Base-by-base conservation (phyloP, 2,329 filamentous ascomycete species). In the Furcasterigmium furcatum region DNA sequence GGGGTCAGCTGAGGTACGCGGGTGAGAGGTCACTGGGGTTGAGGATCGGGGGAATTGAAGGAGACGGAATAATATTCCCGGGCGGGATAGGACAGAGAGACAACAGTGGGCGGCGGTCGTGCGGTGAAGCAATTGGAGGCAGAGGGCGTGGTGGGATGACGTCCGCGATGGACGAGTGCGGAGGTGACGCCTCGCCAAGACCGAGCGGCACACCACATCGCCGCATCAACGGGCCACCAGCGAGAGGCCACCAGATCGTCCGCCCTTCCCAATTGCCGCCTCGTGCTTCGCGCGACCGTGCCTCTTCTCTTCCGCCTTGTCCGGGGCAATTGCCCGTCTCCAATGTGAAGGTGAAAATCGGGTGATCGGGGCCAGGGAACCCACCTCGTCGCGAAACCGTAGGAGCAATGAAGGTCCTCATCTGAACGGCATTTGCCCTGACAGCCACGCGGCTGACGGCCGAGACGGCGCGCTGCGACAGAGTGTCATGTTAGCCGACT, bases 361-460 rank as follows among this genome's bases (percentile, higher is more conserved):
- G 30, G 12, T 14, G 10, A 9, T 34, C n/a, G 30, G 30, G 30
- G 4, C n/a, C n/a, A 16, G n/a, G 45, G 19, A 43, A 69, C 79
- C 68, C 76, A 83, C 79, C 79, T 77, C 77, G 74, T 65, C 79
- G 74, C 53, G 78, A 77, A 57, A 80, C 72, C 44, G 79, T 82
- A 52, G 79, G 79, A 59, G 74, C 77, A 59, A 82, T 79, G 64
- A 82, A 82, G 60, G 70, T 70, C 63, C 79, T 74, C 62, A 68
- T 66, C 64, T 75, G 73, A 62, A 68, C 66, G 57, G 71, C 60
- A 58, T 66, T 70, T 44, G 46, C 43, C 60, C 69, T 66, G 63
- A 67, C 65, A 63, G 74, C 70, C 60, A 73, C 61, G 63, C 74
- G 66, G 65, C 71, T 69, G 64, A 72, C 66, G 63, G 70, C 69